Conservation (phyloP, 306 rosid genomes). For the Lagenaria siceraria region DNA sequence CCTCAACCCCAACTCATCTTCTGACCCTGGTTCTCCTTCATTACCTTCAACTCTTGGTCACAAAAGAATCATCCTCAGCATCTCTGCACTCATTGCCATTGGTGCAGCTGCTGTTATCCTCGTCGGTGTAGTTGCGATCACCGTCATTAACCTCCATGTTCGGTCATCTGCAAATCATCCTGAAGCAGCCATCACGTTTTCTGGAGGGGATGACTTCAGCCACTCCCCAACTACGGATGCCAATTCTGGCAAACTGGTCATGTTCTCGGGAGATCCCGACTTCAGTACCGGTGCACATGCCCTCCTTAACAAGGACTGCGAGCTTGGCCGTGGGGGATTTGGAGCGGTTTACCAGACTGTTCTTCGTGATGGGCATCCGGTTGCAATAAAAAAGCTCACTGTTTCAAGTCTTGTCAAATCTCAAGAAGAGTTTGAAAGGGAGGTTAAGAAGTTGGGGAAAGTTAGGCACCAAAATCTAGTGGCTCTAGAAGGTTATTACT, state of each 20-base stretch:
- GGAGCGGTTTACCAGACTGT: constrained; percentile 86
- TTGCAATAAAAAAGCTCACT: constrained; percentile 97
- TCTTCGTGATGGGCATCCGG: constrained; percentile 80
- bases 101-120: constrained; percentile 96
- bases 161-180: constrained; percentile 43
- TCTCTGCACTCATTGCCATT: constrained; percentile 93
- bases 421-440: constrained; percentile 89
- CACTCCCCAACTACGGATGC: constrained; percentile 83
- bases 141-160: constrained; percentile 84
- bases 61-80: constrained; percentile 84
- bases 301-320: constrained; percentile 92
- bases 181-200: constrained; percentile 51
- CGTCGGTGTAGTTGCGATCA: constrained; percentile 81
- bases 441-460: constrained; percentile 88
- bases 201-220: constrained; percentile 86
- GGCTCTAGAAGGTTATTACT: constrained; percentile 91
- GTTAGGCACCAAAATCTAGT: constrained; percentile 79
- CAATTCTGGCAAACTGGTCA: constrained; percentile 93
- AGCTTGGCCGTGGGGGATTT: constrained; percentile 98
- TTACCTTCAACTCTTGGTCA: constrained; percentile 46
- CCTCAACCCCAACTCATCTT: constrained; percentile 76
- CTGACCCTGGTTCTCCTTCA: constrained; percentile 37
- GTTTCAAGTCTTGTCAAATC: constrained; percentile 98
- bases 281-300: constrained; percentile 95
- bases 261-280: constrained; percentile 97